Base-by-base conservation (phyloP, 495 filamentous ascomycete genomes). In the Tricharina praecox region DNA sequence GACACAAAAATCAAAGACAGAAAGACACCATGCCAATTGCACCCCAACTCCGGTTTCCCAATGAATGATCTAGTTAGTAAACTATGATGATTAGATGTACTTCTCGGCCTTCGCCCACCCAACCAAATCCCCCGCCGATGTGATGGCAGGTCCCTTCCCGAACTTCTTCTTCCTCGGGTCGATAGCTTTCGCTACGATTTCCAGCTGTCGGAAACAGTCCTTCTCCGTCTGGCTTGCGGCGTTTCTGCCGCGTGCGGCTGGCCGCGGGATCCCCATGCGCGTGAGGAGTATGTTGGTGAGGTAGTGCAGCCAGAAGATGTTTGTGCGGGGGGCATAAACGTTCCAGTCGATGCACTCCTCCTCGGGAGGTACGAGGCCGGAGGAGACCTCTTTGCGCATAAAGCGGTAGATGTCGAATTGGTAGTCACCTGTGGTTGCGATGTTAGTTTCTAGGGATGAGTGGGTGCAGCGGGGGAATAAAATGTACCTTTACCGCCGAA, bases 321-420 rank as follows among this genome's bases (percentile, higher is more conserved):
- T 61, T 11, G 58, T 57, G 23, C 47, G 52, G 5, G 58, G 58
- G 4, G 52, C 47, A 26, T 51, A 61, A 19, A 61, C 39, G 21
- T 56, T 47, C 58, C 58, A 61, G 25, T 60, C 38, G 41, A 59
- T 55, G 23, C 39, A 50, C 23, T 60, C 56, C 43, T 59, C 52
- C 3, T 52, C 52, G 3, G 52, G 52, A 1, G 52, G 45, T 2
- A 47, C 49, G 2, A 55, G 20, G 9, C 51, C 44, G 3, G 44
- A 44, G 3, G 48, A 35, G 13, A 60, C 10, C 19, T 61, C 50
- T 3, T 43, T 45, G 9, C 45, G 53, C 57, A 55, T 61, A 47
- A 61, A 61, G 4, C 58, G 50, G 43, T 61, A 61, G 37, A 61
- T 61, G 33, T 61, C 58, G 23, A 61, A 61, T 30, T 61, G 58